Base-by-base conservation (phyloP, 495 filamentous ascomycete species). In the Margaritispora aquatica region DNA sequence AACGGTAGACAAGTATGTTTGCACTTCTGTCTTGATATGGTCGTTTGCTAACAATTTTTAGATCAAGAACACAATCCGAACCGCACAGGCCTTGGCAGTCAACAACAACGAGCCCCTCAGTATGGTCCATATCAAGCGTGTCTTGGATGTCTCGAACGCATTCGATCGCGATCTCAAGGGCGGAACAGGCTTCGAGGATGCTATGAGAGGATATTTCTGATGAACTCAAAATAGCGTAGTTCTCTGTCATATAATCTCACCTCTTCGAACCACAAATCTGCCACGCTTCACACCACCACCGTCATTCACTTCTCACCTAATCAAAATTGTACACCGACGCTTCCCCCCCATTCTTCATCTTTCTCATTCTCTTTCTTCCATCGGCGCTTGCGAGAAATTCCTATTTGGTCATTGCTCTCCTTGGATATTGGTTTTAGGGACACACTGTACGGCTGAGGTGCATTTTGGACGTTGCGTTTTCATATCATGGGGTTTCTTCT, bases 21-120 rank as follows among this genome's bases (percentile, higher is more conserved):
- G 23, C 15, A 78, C 55, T 38, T 24, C 27, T 44, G 29, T 31
- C 36, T 22, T 46, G 13, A 34, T 34, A 22, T 55, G 22, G 21
- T 58, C 48, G 38, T 41, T 27, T 57, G 24, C 64, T 70, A 52
- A 70, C 62, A 49, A 22, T 26, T 27, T 19, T 48, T 44, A 65
- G 86, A 96, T 96, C 79, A 96, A 96, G 76, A 96, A 96, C 70
- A 88, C 86, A 4, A 87, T 96, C 46, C 82, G 89, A 54, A 92
- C 90, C 2, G 89, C 92, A 0, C 92, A 96, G 70, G 87, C 88
- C 0, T 77, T 96, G 15, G 92, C 92, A 2, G 82, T 94, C 58
- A 88, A 90, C 62, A 88, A 92, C 69, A 75, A 76, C 38, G 78
- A 84, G 38, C 77, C 79, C 0, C 77, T 96, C 5, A 79, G 80